Evolutionary conservation across 2,329 filamentous ascomycete genomes (phyloP).

Genomic region (Thelonectria blattea): DNA sequence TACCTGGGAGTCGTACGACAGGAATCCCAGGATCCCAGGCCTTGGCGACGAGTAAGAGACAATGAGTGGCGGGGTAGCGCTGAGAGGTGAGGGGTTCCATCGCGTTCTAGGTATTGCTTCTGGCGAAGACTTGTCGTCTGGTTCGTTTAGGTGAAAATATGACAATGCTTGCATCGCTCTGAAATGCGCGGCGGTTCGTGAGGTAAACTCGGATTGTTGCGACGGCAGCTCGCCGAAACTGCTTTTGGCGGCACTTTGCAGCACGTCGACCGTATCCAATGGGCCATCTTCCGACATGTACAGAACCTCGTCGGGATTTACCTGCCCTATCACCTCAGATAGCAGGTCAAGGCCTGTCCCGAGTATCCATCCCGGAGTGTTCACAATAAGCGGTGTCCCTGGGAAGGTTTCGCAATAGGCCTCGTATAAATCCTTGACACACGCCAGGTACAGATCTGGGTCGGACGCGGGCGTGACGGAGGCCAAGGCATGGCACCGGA

Average conservation of each 20-base stretch:
- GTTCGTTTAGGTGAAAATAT: conserved; percentile 67
- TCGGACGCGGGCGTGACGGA: conserved; percentile 70
- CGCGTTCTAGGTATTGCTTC: conserved; percentile 27
- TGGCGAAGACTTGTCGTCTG: conserved; percentile 28
- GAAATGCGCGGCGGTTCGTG: conserved; percentile 68
- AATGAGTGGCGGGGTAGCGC: conserved; percentile 62
- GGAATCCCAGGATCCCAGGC: conserved; percentile 66
- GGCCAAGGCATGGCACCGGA: conserved; percentile 71
- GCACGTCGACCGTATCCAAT: conserved; percentile 59
- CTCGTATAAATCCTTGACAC: conserved; percentile 66
- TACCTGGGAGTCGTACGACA: conserved; percentile 71
- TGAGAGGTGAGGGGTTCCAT: conserved; percentile 64
- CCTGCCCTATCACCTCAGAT: conserved; percentile 57
- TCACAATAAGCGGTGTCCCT: conserved; percentile 68
- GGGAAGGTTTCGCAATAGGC: conserved; percentile 58
- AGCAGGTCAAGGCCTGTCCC: conserved; percentile 73
- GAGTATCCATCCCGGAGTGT: conserved; percentile 76
- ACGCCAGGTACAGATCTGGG: conserved; percentile 69
- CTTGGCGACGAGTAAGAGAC: conserved; percentile 62
- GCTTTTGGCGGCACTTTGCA: conserved; percentile 53
- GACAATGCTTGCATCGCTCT: conserved; percentile 80
- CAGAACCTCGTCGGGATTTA: conserved; percentile 66
- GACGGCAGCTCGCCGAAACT: conserved; percentile 63
- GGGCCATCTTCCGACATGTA: conserved; percentile 72
- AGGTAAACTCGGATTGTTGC: conserved; percentile 59